Base-by-base conservation (phyloP, 768 basidiomycete genomes). In the Neoboletus magnificus region DNA sequence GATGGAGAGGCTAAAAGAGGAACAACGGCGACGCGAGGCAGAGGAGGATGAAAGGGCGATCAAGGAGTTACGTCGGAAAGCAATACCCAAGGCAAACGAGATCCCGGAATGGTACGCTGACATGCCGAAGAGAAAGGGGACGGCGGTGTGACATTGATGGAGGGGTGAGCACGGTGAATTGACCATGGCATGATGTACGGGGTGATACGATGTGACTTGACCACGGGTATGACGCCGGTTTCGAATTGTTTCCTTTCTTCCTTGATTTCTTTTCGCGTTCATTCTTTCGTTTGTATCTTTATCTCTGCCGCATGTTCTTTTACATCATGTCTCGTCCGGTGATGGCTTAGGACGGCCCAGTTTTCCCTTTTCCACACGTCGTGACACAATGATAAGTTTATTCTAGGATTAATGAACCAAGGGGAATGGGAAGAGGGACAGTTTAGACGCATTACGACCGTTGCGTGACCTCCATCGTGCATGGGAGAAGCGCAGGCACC, bases 91-190 rank as follows among this genome's bases (percentile, higher is more conserved):
- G 69, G 89, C 89, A 44, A 78, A 89, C 66, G 82, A 81, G 62
- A 78, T 91, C 25, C 89, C 89, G 12, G 85, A 83, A 59, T 91
- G 89, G 89, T 91, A 91, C 63, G 83, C 80, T 60, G 79, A 79
- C 41, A 82, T 80, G 67, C 86, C 86, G 62, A 88, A 79, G 79
- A 81, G 75, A 71, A 71, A 68, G 64, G 68, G 71, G 2, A 48
- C 57, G 55, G 52, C 39, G 52, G 51, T 58, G 56, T 56, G 62
- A 64, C 12, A 43, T n/a, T 39, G 61, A 50, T 55, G 45, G 44
- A 27, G 45, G 50, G n/a, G 18, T 20, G 48, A 20, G 16, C 46
- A 39, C 58, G 50, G 60, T 43, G 50, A 50, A 56, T 55, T 27
- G 12, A 11, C 15, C 20, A 15, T 55, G 60, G 55, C 48, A 13